Evolutionary conservation across 2,329 filamentous ascomycete genomes (phyloP).

Genomic region (Gyromitra esculenta): DNA sequence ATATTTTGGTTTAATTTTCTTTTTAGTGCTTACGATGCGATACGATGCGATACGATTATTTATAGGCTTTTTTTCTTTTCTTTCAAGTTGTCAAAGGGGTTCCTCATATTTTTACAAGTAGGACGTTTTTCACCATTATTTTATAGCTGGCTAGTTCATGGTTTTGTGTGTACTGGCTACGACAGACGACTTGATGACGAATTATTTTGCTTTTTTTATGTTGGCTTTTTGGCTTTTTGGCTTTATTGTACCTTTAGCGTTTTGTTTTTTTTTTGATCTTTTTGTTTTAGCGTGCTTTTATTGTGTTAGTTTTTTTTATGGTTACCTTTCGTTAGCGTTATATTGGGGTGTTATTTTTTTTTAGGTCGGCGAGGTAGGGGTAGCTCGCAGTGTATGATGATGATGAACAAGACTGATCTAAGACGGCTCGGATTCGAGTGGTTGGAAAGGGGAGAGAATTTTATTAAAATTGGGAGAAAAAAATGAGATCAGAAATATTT

Average conservation of each 20-base stretch:
- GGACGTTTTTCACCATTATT: constrained; percentile 23
- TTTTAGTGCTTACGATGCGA: constrained; percentile 38
- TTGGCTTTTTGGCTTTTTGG: constrained; percentile 47
- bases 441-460: neutral
- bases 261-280: constrained; percentile 32
- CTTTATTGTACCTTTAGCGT: constrained; percentile 46
- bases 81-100: constrained; percentile 22
- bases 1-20: constrained; percentile 44
- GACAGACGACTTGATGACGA: constrained; percentile 43
- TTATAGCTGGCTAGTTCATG: constrained; percentile 37
- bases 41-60: constrained; percentile 34
- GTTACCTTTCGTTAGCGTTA: constrained; percentile 18
- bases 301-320: constrained; percentile 27
- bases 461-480: constrained; percentile 34
- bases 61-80: constrained; percentile 34
- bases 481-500: constrained; percentile 29
- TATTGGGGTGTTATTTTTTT: constrained; percentile 22
- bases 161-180: constrained; percentile 51
- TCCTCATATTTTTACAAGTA: constrained; percentile 49
- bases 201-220: constrained; percentile 26
- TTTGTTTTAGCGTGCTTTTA: constrained; percentile 28
- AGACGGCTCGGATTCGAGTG: constrained; percentile 17
- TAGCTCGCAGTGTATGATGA: constrained; percentile 12
- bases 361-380: constrained; percentile 4
- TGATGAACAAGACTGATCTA: constrained; percentile 30